phyloP scores from a whole-genome alignment of 371 early-diverging fungal species.

The Smittium culicis region DNA sequence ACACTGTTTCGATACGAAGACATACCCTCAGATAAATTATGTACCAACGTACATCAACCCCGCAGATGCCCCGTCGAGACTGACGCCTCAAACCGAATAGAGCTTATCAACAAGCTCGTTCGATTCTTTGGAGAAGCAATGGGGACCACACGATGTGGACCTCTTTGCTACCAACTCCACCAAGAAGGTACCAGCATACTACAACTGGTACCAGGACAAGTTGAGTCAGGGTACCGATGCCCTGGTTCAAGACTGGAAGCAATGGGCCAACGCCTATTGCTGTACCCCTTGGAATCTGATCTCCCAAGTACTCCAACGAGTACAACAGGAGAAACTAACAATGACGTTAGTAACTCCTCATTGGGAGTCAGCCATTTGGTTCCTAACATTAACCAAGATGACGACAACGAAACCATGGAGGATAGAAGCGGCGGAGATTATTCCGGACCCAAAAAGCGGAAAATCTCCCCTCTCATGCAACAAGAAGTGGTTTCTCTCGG shows the following conservation, averaged over 20 bases:
- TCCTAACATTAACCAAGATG: neutral
- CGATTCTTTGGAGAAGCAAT: neutral
- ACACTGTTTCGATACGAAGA: neutral
- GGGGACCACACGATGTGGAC: neutral
- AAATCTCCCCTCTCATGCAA: neutral
- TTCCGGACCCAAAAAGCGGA: constrained; percentile 6
- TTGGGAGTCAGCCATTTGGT: neutral
- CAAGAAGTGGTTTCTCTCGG: neutral
- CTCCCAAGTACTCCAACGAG: neutral
- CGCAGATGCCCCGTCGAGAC: neutral
- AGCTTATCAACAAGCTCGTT: neutral
- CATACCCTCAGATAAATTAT: neutral
- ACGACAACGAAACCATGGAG: neutral
- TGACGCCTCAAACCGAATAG: neutral
- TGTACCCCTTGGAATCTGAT: neutral
- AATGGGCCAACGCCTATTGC: neutral
- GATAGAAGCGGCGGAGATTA: neutral
- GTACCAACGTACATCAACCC: neutral
- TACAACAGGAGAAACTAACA: neutral
- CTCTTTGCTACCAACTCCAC: neutral
- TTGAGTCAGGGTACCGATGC: neutral
- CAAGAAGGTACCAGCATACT: neutral
- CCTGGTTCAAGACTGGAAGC: neutral
- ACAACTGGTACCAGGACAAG: neutral
- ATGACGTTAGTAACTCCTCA: neutral